phyloP scores from a whole-genome alignment of 441 rosid genomes.

The Adansonia rubrostipa region DNA sequence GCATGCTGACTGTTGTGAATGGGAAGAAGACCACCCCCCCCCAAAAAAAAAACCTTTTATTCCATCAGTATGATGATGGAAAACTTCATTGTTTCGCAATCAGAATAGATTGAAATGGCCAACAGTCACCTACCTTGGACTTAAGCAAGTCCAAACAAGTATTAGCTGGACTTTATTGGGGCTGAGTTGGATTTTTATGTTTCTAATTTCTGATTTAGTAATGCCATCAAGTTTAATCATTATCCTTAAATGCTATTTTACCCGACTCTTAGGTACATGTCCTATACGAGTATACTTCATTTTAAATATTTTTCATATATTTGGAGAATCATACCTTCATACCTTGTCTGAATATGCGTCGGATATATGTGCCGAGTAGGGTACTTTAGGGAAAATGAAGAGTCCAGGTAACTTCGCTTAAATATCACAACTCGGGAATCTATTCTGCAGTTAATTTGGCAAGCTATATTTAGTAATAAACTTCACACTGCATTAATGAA shows the following conservation, averaged over 20 bases:
- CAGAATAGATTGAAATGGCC: not conserved
- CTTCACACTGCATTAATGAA: constrained; percentile 1
- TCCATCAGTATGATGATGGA: not conserved
- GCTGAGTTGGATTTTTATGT: not conserved
- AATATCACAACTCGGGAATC: constrained; percentile 8
- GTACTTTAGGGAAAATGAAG: too few relatives aligned
- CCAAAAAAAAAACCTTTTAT: not conserved
- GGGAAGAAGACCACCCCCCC: not conserved
- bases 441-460: constrained; percentile 17
- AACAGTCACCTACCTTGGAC: not conserved
- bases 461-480: constrained; percentile 21
- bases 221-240: not conserved
- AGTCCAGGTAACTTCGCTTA: not conserved
- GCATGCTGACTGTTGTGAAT: not conserved
- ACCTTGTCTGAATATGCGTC: too few relatives aligned
- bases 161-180: not conserved
- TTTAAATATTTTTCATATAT: too few relatives aligned
- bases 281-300: too few relatives aligned
- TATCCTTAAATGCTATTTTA: not conserved
- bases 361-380: too few relatives aligned
- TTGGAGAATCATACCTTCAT: too few relatives aligned
- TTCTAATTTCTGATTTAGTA: constrained; percentile 13
- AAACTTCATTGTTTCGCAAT: not conserved
- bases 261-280: too few relatives aligned
- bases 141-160: constrained; percentile 3